Conservation (phyloP, 345 rosid species). For the Rubroshorea leprosula region DNA sequence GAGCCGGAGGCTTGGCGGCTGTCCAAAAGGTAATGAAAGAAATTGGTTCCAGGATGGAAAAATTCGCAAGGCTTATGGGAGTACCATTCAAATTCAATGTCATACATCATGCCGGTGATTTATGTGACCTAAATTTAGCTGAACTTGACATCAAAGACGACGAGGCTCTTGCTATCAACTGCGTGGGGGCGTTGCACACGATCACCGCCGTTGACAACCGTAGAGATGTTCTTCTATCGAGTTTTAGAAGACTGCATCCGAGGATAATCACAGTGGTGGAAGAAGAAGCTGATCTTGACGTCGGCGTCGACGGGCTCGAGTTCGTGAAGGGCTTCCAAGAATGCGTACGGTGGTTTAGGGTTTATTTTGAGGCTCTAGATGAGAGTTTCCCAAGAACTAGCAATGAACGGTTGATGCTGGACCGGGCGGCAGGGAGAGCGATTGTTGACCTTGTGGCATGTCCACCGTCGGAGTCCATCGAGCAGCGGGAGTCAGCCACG, state of each 20-base stretch:
- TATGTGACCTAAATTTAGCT: conserved; percentile 52
- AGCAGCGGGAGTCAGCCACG: conserved; percentile 68
- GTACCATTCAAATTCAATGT: conserved; percentile 89
- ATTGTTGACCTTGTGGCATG: conserved; percentile 83
- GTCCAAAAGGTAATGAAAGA: conserved; percentile 82
- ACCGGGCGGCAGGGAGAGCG: conserved; percentile 69
- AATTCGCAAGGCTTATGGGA: conserved; percentile 95
- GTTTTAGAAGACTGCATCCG: conserved; percentile 56
- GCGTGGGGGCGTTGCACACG: conserved; percentile 59
- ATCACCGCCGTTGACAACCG: conserved; percentile 41
- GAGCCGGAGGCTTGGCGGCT: conserved; percentile 29
- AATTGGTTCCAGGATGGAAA: conserved; percentile 84
- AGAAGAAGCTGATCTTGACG: conserved; percentile 90
- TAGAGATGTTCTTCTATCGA: conserved; percentile 59
- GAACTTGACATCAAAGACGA: conserved; percentile 50
- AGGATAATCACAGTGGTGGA: conserved; percentile 73
- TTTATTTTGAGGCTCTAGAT: conserved; percentile 75
- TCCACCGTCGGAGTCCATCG: conserved; percentile 51
- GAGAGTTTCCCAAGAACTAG: conserved; percentile 76
- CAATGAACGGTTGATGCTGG: conserved; percentile 81
- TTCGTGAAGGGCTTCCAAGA: conserved; percentile 69
- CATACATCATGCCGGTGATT: conserved; percentile 67
- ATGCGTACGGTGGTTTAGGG: conserved; percentile 84
- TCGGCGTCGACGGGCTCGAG: conserved; percentile 53
- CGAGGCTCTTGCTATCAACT: conserved; percentile 81